Percentiles rank a stretch among this genome's conserved stretches.
Evolutionary conservation across 495 filamentous ascomycete species (phyloP).

Genomic region (Lophiostoma macrostomum): DNA sequence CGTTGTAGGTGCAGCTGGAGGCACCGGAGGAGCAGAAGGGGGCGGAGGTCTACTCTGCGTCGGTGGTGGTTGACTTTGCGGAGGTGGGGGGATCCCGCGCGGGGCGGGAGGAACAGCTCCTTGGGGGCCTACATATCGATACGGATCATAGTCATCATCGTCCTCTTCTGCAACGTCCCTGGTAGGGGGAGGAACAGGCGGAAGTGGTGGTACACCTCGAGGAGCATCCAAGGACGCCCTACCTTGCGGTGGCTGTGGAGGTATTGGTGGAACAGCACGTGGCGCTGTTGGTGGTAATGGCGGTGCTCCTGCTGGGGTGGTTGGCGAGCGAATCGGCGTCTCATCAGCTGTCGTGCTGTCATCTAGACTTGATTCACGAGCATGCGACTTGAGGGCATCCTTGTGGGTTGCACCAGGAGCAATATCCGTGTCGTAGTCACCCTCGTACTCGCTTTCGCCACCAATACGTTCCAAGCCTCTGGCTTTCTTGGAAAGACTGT

Average conservation of each 20-base stretch:
- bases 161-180: constrained; percentile 11
- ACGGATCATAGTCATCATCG: constrained; percentile 44
- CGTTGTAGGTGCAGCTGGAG: constrained; percentile 7
- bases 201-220: constrained; percentile 38
- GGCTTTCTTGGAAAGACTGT: constrained; percentile 46
- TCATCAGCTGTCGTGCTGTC: constrained; percentile 56
- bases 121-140: constrained; percentile 32
- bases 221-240: constrained; percentile 41
- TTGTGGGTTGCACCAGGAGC: constrained; percentile 83
- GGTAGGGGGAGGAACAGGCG: constrained; percentile 30
- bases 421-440: constrained; percentile 97
- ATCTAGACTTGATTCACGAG: constrained; percentile 69
- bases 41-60: constrained; percentile 22
- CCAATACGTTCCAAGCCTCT: constrained; percentile 66
- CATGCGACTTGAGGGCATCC: constrained; percentile 84
- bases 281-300: constrained; percentile 30
- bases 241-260: constrained; percentile 35
- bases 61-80: constrained; percentile 24
- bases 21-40: constrained; percentile 14
- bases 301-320: constrained; percentile 24
- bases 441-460: constrained; percentile 91
- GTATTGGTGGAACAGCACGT: constrained; percentile 40
- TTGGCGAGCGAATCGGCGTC: constrained; percentile 44
- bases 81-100: constrained; percentile 20
- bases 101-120: constrained; percentile 25